phyloP scores from a whole-genome alignment of 352 stramenopile species.

The Elongisporangium prolatum region DNA sequence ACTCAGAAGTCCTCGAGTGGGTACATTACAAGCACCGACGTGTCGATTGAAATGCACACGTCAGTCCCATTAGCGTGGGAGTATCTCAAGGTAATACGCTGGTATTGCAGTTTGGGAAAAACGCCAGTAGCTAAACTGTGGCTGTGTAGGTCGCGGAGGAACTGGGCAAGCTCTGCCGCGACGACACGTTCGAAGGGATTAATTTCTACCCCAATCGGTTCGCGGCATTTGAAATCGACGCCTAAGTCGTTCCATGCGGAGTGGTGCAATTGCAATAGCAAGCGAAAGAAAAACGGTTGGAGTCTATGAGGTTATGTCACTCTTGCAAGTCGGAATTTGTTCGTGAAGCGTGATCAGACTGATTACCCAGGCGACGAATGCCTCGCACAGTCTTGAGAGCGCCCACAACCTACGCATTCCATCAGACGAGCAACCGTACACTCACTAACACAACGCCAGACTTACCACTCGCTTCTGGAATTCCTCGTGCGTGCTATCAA shows the following conservation, averaged over 20 bases:
- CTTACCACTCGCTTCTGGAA: constrained; percentile 24
- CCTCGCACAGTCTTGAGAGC: constrained; percentile 28
- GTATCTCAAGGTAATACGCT: constrained; percentile 91
- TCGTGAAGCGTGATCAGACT: constrained; percentile 7
- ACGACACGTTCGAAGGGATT: constrained; percentile 93
- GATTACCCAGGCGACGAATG: constrained; percentile 25
- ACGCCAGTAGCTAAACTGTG: constrained; percentile 5
- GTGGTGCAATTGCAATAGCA: background rate
- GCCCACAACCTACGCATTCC: constrained; percentile 6
- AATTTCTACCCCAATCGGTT: constrained; percentile 96
- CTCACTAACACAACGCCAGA: background rate
- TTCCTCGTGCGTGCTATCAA: constrained; percentile 5
- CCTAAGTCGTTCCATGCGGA: background rate
- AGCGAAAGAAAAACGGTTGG: background rate
- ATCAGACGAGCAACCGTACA: no score
- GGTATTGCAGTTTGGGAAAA: no score
- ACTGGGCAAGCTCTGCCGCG: constrained; percentile 91
- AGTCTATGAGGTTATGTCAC: background rate
- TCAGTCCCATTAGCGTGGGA: constrained; percentile 94
- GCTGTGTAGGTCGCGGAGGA: constrained; percentile 85
- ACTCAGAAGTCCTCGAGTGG: constrained; percentile 62
- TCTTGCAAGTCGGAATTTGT: background rate
- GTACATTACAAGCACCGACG: constrained; percentile 88
- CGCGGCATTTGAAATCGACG: constrained; percentile 29
- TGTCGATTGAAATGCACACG: constrained; percentile 89